Evolutionary conservation across 2,329 filamentous ascomycete genomes (phyloP).

Genomic region (Epichloe festucae): DNA sequence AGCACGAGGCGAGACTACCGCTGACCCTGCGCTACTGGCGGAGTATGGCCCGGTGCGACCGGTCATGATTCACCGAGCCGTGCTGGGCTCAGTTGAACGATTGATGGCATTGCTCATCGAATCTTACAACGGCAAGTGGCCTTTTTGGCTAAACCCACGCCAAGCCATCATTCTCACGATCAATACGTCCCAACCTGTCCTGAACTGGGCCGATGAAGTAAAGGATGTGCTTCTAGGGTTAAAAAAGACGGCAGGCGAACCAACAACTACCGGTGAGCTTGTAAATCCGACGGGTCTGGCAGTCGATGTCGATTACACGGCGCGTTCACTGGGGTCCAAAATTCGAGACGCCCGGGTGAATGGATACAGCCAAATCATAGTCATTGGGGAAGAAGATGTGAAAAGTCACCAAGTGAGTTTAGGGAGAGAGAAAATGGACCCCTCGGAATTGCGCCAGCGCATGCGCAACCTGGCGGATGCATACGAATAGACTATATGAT

Average conservation of each 20-base stretch:
- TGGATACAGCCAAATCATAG: conserved; percentile 61
- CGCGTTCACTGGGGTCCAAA: conserved; percentile 53
- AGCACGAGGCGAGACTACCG: conserved; percentile 35
- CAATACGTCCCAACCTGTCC: conserved; percentile 44
- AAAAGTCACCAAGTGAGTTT: conserved; percentile 39
- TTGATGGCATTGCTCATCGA: conserved; percentile 79
- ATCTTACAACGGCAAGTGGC: conserved; percentile 67
- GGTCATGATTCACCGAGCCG: conserved; percentile 74
- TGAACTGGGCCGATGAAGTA: conserved; percentile 34
- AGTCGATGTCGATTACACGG: conserved; percentile 57
- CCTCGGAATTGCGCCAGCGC: conserved; percentile 29
- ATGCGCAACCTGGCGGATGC: conserved; percentile 33
- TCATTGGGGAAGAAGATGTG: conserved; percentile 56
- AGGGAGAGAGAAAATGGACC: conserved; percentile 27
- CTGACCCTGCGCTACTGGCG: conserved; percentile 32
- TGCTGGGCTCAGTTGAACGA: conserved; percentile 72
- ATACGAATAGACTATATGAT: conserved; percentile 27
- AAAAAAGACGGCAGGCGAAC: conserved; percentile 18
- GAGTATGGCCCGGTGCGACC: conserved; percentile 50
- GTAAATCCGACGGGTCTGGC: conserved; percentile 46
- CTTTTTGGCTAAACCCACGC: conserved; percentile 71
- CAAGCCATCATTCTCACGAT: conserved; percentile 65
- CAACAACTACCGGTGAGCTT: conserved; percentile 28
- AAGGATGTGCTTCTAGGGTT: conserved; percentile 39
- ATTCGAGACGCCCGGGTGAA: conserved; percentile 56